Conservation (phyloP, 2,329 filamentous ascomycete species). For the Trichoderma cornu-damae region DNA sequence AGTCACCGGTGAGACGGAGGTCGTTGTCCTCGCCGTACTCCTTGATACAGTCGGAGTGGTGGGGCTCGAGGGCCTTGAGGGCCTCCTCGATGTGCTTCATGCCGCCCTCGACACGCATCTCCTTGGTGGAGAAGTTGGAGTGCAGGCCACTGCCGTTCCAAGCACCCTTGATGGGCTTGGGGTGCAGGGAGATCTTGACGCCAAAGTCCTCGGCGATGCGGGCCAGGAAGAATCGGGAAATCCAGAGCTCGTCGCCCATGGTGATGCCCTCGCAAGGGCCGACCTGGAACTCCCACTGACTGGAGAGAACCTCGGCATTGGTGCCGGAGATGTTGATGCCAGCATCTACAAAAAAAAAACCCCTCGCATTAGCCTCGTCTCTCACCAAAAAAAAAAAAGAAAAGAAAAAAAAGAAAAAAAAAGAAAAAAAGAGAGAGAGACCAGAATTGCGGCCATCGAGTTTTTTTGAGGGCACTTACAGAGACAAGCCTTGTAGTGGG, state of each 20-base stretch:
- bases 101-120: constrained; percentile 85
- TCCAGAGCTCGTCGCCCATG: constrained; percentile 96
- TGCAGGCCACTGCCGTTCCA: constrained; percentile 97
- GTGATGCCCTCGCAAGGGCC: constrained; percentile 83
- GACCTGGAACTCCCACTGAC: constrained; percentile 97
- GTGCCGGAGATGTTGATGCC: constrained; percentile 93
- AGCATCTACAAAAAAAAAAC: constrained; percentile 51
- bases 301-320: constrained; percentile 98
- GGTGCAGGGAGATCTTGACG: constrained; percentile 88
- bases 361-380: constrained; percentile 16
- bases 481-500: constrained; percentile 59
- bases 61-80: constrained; percentile 75
- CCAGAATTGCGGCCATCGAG: background rate
- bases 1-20: constrained; percentile 81
- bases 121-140: constrained; percentile 86
- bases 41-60: constrained; percentile 78
- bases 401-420: too few species aligned
- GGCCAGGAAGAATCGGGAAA: constrained; percentile 74
- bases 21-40: constrained; percentile 97
- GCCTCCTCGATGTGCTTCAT: constrained; percentile 90
- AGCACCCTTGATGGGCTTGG: constrained; percentile 86
- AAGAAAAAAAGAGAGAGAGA: too few species aligned
- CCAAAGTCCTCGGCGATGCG: constrained; percentile 95
- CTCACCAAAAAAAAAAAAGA: too few species aligned
- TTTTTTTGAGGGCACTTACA: constrained; percentile 37